Base-by-base conservation (phyloP, 2,329 filamentous ascomycete species). In the Pyricularia grisea region DNA sequence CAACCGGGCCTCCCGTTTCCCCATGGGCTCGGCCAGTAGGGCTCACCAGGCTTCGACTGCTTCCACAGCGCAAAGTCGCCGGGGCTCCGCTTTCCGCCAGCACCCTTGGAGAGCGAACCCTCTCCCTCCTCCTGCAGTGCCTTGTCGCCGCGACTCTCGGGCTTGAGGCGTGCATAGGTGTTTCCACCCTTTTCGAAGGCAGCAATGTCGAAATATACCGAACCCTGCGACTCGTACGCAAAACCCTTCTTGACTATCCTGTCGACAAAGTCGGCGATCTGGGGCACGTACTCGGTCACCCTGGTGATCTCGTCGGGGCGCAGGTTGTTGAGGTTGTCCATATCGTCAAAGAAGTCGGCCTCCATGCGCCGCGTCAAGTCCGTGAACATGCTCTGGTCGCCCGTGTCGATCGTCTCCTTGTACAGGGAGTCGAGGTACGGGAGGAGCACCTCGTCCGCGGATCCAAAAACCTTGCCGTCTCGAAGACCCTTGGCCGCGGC, bases 21-120 rank as follows among this genome's bases (percentile, higher is more conserved):
- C 94, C 94, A 98, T 3, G 89, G 88, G 73, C 91, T 95, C 5
- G 88, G 84, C 94, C 94, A 98, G 72, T 88, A 91, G 0, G 94
- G 94, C 82, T 98, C 94, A 63, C 94, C 94, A 17, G 92, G 88
- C 80, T 97, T 97, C 1, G 91, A 94, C 68, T 90, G 89, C 78
- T 98, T 98, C 94, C 93, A 97, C 1, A 98, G 82, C 0, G 93
- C 94, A 79, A 98, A 98, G 75, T 98, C 94, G 7, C 91, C 90
- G 1, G 89, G 83, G 28, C 88, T 89, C 68, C 90, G 88, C 82
- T 98, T 98, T 73, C 82, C 85, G 11, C 82, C 83, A 0, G 85
- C 75, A 70, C 82, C 83, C 75, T 87, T 88, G 0, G 86, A 87
- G 64, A 97, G 78, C 0, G 93, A 91, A 0, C 94, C 94, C 77